Percentiles rank a stretch among this genome's conserved stretches.
phyloP scores from a whole-genome alignment of 2,329 filamentous ascomycete species.

The Botrytis elliptica region DNA sequence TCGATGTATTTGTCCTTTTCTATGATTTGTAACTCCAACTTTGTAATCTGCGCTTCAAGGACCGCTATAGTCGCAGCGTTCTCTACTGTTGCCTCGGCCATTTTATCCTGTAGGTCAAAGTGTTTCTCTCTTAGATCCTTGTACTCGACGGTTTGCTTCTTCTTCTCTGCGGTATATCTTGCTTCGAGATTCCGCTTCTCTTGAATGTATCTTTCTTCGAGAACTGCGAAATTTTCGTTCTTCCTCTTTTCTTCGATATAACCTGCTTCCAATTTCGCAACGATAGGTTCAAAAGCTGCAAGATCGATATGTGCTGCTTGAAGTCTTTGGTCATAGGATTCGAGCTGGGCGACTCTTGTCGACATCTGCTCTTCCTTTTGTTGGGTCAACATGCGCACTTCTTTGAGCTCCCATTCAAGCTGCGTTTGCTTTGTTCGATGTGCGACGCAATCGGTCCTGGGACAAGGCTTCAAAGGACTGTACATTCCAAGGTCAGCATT shows the following conservation, averaged over 20 bases:
- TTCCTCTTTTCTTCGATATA: conserved; percentile 1
- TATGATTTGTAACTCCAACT: rapidly evolving
- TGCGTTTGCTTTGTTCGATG: conserved; percentile 12
- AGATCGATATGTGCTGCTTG: conserved; percentile 5
- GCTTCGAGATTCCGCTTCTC: conserved; percentile 10
- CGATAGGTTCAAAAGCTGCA: not conserved
- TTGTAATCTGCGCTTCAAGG: not conserved
- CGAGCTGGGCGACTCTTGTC: not conserved
- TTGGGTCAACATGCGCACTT: not conserved
- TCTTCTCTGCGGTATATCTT: conserved; percentile 3
- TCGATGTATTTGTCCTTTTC: not conserved
- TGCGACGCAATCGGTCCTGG: conserved; percentile 15
- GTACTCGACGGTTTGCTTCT: not conserved
- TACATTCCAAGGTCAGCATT: conserved; percentile 15
- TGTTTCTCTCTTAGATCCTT: not conserved
- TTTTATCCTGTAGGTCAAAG: not conserved
- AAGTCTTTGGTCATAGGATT: conserved; percentile 18
- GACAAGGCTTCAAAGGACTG: conserved; percentile 14
- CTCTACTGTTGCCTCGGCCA: not conserved
- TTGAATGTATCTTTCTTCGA: not conserved
- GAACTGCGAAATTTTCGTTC: not conserved
- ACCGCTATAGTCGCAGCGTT: rapidly evolving
- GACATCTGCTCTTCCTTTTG: not conserved
- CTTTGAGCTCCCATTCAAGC: conserved; percentile 3
- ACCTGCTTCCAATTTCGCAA: not conserved